Percentiles rank a stretch among this genome's conserved stretches.
Conservation (phyloP, 1,284 basidiomycete species). For the Pholiota adiposa region DNA sequence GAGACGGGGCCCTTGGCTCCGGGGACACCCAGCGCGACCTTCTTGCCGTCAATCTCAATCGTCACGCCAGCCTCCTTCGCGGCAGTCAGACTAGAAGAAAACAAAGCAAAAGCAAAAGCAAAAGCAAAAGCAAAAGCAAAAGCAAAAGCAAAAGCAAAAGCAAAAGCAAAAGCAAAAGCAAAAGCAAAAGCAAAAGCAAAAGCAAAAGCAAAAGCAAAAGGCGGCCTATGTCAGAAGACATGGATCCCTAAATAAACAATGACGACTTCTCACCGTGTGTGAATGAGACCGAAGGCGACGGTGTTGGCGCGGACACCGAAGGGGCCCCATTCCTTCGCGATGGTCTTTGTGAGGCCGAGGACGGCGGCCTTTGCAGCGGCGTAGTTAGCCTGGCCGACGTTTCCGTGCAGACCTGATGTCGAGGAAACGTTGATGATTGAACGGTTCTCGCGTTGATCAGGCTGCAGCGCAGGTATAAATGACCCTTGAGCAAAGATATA, state of each 20-base stretch:
- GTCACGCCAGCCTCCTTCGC: conserved; percentile 78
- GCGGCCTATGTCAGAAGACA: not conserved
- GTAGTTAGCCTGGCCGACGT: conserved; percentile 87
- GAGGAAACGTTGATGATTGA: conserved; percentile 82
- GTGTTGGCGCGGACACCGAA: conserved; percentile 85
- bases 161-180: too few species aligned
- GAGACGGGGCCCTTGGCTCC: conserved; percentile 44
- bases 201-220: too few species aligned
- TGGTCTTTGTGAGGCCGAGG: conserved; percentile 81
- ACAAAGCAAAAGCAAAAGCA: too few species aligned
- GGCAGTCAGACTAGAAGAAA: conserved; percentile 60
- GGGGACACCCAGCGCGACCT: conserved; percentile 82
- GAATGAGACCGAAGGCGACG: conserved; percentile 77
- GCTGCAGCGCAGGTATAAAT: conserved; percentile 28
- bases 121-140: too few species aligned
- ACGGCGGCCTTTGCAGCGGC: conserved; percentile 80
- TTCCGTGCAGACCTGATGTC: conserved; percentile 78
- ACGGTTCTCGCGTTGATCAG: conserved; percentile 64
- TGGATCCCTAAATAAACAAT: not conserved
- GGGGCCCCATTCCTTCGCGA: conserved; percentile 86
- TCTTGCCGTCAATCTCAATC: conserved; percentile 84
- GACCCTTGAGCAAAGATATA: not conserved
- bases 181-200: too few species aligned
- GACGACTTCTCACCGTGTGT: conserved; percentile 56
- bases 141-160: too few species aligned